phyloP scores from a whole-genome alignment of 208 protist species.

The Crithidia brevicula region DNA sequence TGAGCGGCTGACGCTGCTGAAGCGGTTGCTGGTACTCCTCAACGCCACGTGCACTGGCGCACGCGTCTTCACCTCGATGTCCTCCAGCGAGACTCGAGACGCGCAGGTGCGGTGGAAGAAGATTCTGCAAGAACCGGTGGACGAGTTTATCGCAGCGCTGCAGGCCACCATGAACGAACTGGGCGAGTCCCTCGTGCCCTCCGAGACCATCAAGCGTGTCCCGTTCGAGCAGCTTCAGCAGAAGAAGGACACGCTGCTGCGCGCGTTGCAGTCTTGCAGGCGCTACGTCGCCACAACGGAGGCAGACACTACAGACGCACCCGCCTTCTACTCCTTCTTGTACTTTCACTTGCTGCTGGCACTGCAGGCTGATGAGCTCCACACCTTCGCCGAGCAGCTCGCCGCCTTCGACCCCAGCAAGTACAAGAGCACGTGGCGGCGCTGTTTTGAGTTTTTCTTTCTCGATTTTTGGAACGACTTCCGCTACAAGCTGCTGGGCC shows the following conservation, averaged over 20 bases:
- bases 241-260: constrained; percentile 40
- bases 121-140: constrained; percentile 32
- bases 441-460: constrained; percentile 51
- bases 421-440: constrained; percentile 40
- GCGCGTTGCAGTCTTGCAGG: constrained; percentile 22
- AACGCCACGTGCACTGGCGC: constrained; percentile 41
- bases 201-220: constrained; percentile 26
- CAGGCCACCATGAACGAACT: constrained; percentile 28
- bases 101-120: constrained; percentile 24
- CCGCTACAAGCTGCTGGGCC: constrained; percentile 39
- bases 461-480: constrained; percentile 54
- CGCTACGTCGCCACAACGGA: constrained; percentile 2
- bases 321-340: constrained; percentile 51
- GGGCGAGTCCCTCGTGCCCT: constrained; percentile 32
- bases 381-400: constrained; percentile 56
- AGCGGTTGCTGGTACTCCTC: constrained; percentile 43
- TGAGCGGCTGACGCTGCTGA: constrained; percentile 44
- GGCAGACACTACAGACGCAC: constrained; percentile 21
- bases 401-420: constrained; percentile 39
- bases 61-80: constrained; percentile 29
- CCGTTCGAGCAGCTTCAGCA: constrained; percentile 37
- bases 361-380: constrained; percentile 54
- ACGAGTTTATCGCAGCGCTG: constrained; percentile 43
- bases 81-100: constrained; percentile 26
- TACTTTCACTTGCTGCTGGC: constrained; percentile 65